phyloP scores from a whole-genome alignment of 2,329 filamentous ascomycete genomes.

The Didymella sp. region DNA sequence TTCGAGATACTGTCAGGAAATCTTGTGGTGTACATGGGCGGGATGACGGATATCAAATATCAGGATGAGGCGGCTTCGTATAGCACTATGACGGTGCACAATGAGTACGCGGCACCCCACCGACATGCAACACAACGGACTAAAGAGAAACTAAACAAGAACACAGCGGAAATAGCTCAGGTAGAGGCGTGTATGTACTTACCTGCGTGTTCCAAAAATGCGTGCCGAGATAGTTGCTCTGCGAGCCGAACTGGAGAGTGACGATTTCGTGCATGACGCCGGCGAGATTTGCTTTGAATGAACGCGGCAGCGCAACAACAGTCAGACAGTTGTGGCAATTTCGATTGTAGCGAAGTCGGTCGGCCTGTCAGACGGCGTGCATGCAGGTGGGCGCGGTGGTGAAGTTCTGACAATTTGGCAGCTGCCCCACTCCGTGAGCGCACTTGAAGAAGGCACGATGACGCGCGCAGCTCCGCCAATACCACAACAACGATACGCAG shows the following conservation, averaged over 20 bases:
- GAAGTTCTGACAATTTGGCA: constrained; percentile 16
- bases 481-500: not conserved
- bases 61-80: constrained; percentile 4
- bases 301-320: not conserved
- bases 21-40: not conserved
- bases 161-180: not conserved
- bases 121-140: constrained; percentile 13
- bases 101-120: constrained; percentile 28
- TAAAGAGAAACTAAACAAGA: not conserved
- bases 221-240: constrained; percentile 90
- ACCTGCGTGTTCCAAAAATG: constrained; percentile 98
- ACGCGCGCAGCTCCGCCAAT: constrained; percentile 13
- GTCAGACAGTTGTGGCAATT: not conserved
- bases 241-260: constrained; percentile 90
- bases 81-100: constrained; percentile 23
- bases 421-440: constrained; percentile 14
- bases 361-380: not conserved
- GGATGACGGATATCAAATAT: not conserved
- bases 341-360: not conserved
- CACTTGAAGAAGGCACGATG: constrained; percentile 10
- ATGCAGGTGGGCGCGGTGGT: constrained; percentile 1
- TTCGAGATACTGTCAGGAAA: not conserved
- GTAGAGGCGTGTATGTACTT: constrained; percentile 21
- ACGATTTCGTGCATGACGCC: constrained; percentile 87
- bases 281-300: not conserved